Evolutionary conservation across 306 rosid genomes (phyloP).

Genomic region (Glycyrrhiza uralensis): DNA sequence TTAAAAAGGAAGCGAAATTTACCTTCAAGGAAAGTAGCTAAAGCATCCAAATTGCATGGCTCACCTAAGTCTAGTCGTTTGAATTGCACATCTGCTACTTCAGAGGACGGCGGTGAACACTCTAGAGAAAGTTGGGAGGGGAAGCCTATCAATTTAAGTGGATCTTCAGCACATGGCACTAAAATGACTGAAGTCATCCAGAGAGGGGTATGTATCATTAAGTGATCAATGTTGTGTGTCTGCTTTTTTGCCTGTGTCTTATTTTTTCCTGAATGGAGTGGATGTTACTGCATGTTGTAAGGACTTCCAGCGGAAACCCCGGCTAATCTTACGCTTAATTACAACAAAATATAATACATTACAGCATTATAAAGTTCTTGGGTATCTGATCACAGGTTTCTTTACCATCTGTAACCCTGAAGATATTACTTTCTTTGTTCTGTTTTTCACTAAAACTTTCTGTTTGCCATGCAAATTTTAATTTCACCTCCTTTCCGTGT

Average conservation of each 20-base stretch:
- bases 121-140: conserved; percentile 68
- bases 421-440: not conserved
- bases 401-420: not conserved
- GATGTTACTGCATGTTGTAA: conserved; percentile 5
- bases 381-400: conserved; percentile 12
- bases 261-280: not conserved
- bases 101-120: conserved; percentile 57
- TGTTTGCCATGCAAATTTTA: not conserved
- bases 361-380: not conserved
- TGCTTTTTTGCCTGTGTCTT: not conserved
- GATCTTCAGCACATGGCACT: conserved; percentile 46
- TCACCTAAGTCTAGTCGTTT: conserved; percentile 71
- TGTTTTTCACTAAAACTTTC: not conserved
- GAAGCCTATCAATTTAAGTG: conserved; percentile 55
- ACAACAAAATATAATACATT: not conserved
- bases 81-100: conserved; percentile 54
- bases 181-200: conserved; percentile 79
- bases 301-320: conserved; percentile 10
- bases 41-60: conserved; percentile 59
- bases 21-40: conserved; percentile 65
- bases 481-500: not conserved
- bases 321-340: not conserved
- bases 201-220: conserved; percentile 63
- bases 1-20: conserved; percentile 56
- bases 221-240: conserved; percentile 16